Conservation (phyloP, 2,329 filamentous ascomycete species). For the Aspergillus novoparasiticus region DNA sequence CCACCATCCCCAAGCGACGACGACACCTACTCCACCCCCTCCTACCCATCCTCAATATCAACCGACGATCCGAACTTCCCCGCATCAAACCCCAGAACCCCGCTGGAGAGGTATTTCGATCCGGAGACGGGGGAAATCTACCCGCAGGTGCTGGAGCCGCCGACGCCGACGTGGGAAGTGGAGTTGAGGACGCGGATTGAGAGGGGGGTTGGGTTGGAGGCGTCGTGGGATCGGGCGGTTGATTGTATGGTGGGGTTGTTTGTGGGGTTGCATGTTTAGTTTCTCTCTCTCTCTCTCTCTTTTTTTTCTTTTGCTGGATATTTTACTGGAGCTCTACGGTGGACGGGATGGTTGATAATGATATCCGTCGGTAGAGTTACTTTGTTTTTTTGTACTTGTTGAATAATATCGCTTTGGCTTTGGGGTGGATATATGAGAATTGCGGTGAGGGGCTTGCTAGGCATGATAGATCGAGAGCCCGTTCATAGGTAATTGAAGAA, state of each 20-base stretch:
- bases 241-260: slow-evolving; percentile 1
- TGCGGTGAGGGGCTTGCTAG: too few relatives aligned
- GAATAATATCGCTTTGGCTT: too few relatives aligned
- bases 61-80: background rate
- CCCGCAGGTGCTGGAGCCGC: slow-evolving; percentile 13
- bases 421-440: too few relatives aligned
- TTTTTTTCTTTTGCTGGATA: background rate
- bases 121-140: slow-evolving; percentile 17
- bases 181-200: background rate
- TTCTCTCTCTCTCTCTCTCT: background rate
- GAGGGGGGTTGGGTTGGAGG: background rate
- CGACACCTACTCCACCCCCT: background rate
- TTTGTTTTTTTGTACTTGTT: too few relatives aligned
- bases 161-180: slow-evolving; percentile 6
- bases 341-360: too few relatives aligned
- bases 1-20: background rate
- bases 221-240: background rate
- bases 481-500: too few relatives aligned
- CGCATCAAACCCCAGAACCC: background rate
- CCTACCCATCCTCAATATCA: background rate
- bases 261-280: background rate
- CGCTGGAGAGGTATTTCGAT: slow-evolving; percentile 25
- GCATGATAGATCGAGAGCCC: too few relatives aligned
- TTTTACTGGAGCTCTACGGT: too few relatives aligned
- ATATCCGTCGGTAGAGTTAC: too few relatives aligned